Evolutionary conservation across 2,329 filamentous ascomycete species (phyloP).

Genomic region (Mariannaea elegans): DNA sequence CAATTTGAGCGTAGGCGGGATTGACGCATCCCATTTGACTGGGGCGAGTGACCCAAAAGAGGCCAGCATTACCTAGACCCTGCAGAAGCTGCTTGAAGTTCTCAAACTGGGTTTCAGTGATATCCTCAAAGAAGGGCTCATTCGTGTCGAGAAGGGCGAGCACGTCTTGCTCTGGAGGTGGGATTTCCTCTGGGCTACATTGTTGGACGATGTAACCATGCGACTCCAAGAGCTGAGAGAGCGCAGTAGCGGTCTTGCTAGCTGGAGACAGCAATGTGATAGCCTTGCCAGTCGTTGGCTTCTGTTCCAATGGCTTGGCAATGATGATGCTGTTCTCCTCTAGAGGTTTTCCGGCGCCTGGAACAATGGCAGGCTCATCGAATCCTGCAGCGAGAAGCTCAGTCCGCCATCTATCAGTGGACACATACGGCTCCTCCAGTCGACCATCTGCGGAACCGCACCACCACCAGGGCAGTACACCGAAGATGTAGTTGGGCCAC

Average conservation of each 20-base stretch:
- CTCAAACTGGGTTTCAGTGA: constrained; percentile 26
- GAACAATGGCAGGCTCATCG: constrained; percentile 17
- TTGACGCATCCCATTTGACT: constrained; percentile 38
- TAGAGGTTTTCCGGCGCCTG: constrained; percentile 29
- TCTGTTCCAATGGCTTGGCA: background rate
- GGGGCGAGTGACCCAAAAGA: constrained; percentile 46
- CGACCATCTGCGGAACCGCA: constrained; percentile 42
- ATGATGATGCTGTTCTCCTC: constrained; percentile 25
- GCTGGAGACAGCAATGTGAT: constrained; percentile 5
- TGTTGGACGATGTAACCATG: constrained; percentile 28
- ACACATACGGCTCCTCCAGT: constrained; percentile 38
- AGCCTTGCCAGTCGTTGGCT: background rate
- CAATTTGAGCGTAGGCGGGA: constrained; percentile 38
- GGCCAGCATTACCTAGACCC: background rate
- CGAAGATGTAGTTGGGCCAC: constrained; percentile 42
- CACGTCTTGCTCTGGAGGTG: constrained; percentile 34
- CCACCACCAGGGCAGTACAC: constrained; percentile 48
- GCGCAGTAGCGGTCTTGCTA: background rate
- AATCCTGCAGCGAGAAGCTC: constrained; percentile 42
- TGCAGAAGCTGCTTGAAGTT: constrained; percentile 21
- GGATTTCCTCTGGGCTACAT: constrained; percentile 25
- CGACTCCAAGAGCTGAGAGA: constrained; percentile 15
- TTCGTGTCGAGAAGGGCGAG: constrained; percentile 41
- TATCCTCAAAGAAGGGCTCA: constrained; percentile 38
- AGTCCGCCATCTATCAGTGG: constrained; percentile 35